Conservation (phyloP, 352 stramenopile genomes). For the Blastocystis sp. region DNA sequence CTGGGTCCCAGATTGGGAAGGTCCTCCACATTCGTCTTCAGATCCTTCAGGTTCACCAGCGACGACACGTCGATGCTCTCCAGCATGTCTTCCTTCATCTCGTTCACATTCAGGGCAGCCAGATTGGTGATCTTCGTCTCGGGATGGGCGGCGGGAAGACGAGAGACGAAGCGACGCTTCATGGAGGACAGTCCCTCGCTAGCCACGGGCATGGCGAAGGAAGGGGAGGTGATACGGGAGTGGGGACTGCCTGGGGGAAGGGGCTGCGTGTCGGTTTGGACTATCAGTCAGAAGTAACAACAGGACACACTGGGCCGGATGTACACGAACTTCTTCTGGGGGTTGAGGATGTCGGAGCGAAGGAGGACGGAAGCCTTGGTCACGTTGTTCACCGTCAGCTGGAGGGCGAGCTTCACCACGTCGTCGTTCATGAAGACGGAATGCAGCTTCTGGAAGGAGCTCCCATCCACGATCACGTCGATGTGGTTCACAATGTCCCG, state of each 20-base stretch:
- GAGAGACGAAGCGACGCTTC: background rate
- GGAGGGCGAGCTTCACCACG: constrained; percentile 45
- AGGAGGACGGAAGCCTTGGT: constrained; percentile 29
- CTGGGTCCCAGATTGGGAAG: background rate
- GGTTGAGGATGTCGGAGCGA: constrained; percentile 27
- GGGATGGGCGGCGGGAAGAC: background rate
- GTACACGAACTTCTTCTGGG: constrained; percentile 55
- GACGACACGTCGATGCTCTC: constrained; percentile 44
- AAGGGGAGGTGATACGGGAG: background rate
- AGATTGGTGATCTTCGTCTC: constrained; percentile 28
- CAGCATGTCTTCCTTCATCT: constrained; percentile 28
- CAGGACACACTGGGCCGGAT: background rate
- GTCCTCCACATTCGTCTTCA: background rate
- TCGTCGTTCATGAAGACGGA: constrained; percentile 11
- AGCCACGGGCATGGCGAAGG: background rate
- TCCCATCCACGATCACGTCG: constrained; percentile 53
- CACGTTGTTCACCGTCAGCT: constrained; percentile 46
- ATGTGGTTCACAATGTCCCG: constrained; percentile 50
- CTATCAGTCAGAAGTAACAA: background rate
- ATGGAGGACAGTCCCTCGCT: background rate
- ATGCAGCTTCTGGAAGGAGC: constrained; percentile 17
- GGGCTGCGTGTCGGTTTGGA: background rate
- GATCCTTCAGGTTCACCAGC: constrained; percentile 19
- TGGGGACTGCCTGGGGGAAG: background rate
- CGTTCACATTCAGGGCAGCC: constrained; percentile 24